A percentile compares a stretch with the other conserved stretches of the same genome.
Conservation (phyloP, 768 basidiomycete genomes). For the Trametes cingulata region DNA sequence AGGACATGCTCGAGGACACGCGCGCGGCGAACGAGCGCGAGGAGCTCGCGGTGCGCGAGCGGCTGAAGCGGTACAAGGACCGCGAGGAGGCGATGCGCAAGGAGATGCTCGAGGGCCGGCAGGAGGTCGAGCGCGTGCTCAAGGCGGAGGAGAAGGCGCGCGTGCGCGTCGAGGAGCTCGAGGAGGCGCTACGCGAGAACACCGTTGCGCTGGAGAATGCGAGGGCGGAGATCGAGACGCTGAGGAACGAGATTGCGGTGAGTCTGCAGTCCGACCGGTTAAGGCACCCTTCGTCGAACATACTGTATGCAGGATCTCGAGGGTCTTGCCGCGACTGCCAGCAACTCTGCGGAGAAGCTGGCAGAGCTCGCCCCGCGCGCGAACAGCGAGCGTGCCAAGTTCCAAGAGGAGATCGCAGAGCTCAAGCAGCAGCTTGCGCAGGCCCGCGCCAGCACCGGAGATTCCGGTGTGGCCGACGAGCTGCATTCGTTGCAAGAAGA, state of each 20-base stretch:
- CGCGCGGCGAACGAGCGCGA: constrained; percentile 72
- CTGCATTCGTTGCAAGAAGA: constrained; percentile 18
- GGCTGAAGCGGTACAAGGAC: constrained; percentile 68
- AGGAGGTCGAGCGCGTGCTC: constrained; percentile 61
- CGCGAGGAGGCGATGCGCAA: constrained; percentile 70
- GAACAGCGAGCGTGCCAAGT: constrained; percentile 51
- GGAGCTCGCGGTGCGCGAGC: constrained; percentile 59
- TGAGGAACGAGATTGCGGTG: constrained; percentile 74
- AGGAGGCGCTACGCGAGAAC: constrained; percentile 87
- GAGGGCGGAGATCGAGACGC: constrained; percentile 82
- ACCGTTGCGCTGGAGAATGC: constrained; percentile 86
- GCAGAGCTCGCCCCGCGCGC: constrained; percentile 49
- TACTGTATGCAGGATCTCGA: constrained; percentile 61
- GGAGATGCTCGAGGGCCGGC: constrained; percentile 68
- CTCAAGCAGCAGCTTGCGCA: constrained; percentile 52
- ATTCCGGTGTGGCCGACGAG: constrained; percentile 12
- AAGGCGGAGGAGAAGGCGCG: constrained; percentile 65
- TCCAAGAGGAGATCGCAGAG: constrained; percentile 54
- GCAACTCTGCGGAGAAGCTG: constrained; percentile 40
- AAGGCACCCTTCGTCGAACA: background rate
- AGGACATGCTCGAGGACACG: constrained; percentile 84
- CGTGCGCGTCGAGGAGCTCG: constrained; percentile 76
- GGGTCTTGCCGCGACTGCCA: constrained; percentile 41
- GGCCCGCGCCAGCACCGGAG: constrained; percentile 27
- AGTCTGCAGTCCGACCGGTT: constrained; percentile 33